Evolutionary conservation across 73 alveolate species (phyloP), one percentile per base, ranked within the genome.

Genomic region (Blepharisma stoltei): DNA sequence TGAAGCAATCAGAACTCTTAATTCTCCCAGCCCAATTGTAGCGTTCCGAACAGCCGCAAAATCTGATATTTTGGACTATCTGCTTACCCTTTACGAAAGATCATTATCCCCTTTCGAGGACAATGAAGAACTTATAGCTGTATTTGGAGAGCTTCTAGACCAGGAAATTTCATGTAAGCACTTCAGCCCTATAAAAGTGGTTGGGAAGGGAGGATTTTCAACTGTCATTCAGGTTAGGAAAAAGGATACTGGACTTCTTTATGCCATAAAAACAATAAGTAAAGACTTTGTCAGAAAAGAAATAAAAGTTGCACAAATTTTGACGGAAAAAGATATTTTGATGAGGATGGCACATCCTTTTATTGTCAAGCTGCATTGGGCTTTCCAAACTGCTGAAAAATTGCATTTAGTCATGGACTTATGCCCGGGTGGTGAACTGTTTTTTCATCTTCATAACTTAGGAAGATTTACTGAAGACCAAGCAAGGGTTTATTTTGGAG

Each of bases 341-440:
- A 87, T 70, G 7, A 85, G 65, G 32, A 71, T 65, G 71, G 82
- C 80, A 14, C 88, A 84, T 78, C 87, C 87, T 7, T 91, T 86
- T 69, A 80, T 88, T 18, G 84, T 90, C 11, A 82, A 88, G 48
- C 67, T 90, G 7, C 86, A 81, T 54, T 92, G 88, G 81, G 94
- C 96, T 7, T 87, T 92, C 69, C 89, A 90, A 87, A 80, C 89
- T 0, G 75, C 76, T 25, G 76, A 81, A 41, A 83, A 92, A 18
- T 55, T 90, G 46, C 84, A 79, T 52, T 82, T 92, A 46, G 90
- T 91, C 5, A 45, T 91, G 80, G 98, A 92, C 49, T 82, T 88
- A 23, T 90, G 94, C 81, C 82, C 95, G 38, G 98, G 98, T 6
- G 98, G 98, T 4, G 98, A 92, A 60, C 83, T 92, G 50, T 92